Evolutionary conservation across 139 green algal species (phyloP), one percentile per base, ranked within the genome.

Genomic region (Chlorella sp.): DNA sequence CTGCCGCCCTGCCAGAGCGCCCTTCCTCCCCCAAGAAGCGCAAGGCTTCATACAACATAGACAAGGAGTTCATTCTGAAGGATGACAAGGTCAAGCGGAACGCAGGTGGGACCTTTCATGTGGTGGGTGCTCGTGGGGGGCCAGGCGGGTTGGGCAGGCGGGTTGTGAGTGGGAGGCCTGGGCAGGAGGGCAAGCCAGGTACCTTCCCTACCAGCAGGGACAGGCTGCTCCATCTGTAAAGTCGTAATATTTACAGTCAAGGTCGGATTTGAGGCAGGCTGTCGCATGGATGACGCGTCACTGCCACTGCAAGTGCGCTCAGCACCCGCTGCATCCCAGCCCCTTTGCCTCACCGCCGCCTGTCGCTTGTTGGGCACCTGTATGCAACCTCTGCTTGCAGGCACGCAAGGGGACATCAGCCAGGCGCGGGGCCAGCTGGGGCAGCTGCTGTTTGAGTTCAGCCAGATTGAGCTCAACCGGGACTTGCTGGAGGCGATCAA

Each of bases 381-480:
- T 12, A 40, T 21, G 73, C 73, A 40, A 0, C 73, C 16, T 1
- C 68, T 7, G 18, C 53, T 48, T 83, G 76, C 73, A 80, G 85
- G 85, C 60, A 83, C 68, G 37, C 76, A 90, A 78, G 75, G 61
- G 15, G 90, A 90, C 86, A 88, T 88, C 64, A 81, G 71, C 77
- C 66, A 91, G 79, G 88, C 81, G 81, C 88, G 88, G 7, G 88
- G 88, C 81, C 68, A 76, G 81, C 81, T 91, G 64, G 88, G 88
- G 7, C 85, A 92, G 77, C 84, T 93, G 69, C 80, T 93, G 26
- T 86, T 89, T 42, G 87, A 88, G 87, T 93, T 93, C 60, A 42
- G 36, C 24, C 79, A 91, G 80, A 89, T 93, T 32, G 86, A 93
- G 85, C 85, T 93, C 12, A 93, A 93, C 89, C 77, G 89, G 30